Conservation (phyloP, 768 basidiomycete genomes). For the Vararia minispora region DNA sequence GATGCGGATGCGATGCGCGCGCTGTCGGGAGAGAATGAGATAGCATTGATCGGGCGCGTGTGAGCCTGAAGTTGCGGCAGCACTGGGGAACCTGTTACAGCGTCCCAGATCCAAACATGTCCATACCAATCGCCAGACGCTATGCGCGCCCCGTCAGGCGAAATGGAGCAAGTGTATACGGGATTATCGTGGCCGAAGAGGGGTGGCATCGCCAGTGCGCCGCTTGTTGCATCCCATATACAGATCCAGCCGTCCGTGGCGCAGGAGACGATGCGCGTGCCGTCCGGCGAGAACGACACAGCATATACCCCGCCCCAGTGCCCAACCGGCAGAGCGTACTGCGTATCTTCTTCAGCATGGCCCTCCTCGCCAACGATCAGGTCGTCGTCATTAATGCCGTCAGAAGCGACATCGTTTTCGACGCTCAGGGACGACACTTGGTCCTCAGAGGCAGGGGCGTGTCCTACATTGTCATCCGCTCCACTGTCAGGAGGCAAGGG, state of each 20-base stretch:
- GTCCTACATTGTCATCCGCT: too few species aligned
- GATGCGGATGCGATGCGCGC: slow-evolving; percentile 1
- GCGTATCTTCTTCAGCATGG: too few species aligned
- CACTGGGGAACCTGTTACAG: too few species aligned
- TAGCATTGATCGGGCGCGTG: slow-evolving; percentile 1
- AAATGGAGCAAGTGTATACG: slow-evolving; percentile 40
- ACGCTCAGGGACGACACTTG: too few species aligned
- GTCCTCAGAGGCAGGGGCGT: too few species aligned
- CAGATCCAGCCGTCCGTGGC: slow-evolving; percentile 36
- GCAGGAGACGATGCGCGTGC: slow-evolving; percentile 15
- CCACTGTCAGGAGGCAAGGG: too few species aligned
- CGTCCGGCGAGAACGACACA: slow-evolving; percentile 1
- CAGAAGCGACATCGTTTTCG: too few species aligned
- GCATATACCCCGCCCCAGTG: background rate
- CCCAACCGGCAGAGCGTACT: background rate
- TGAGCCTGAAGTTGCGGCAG: slow-evolving; percentile 4
- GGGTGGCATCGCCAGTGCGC: slow-evolving; percentile 17
- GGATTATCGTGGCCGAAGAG: slow-evolving; percentile 37
- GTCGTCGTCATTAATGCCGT: too few species aligned
- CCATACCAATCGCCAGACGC: too few species aligned
- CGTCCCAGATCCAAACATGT: too few species aligned
- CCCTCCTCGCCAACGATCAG: too few species aligned
- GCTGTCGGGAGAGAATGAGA: slow-evolving; percentile 11
- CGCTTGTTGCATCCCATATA: slow-evolving; percentile 32
- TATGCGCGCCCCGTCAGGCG: slow-evolving; percentile 18